A percentile compares a stretch with the other conserved stretches of the same genome.
Evolutionary conservation across 2,329 filamentous ascomycete genomes (phyloP).

Genomic region (Daldinia eschscholtzii): DNA sequence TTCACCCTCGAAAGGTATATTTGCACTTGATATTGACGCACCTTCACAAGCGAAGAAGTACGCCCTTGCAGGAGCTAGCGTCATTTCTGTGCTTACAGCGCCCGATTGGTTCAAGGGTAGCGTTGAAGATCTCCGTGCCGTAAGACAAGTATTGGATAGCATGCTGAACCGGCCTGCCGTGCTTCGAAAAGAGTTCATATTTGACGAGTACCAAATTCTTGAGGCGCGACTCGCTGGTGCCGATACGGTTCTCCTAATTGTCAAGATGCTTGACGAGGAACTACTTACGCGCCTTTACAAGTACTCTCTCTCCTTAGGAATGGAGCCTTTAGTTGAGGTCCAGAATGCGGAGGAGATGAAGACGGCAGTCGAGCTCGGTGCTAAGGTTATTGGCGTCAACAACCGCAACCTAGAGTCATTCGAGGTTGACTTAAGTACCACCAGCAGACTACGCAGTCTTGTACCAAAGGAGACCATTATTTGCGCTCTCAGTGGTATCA

Average conservation of each 20-base stretch:
- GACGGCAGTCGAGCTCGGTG: conserved; percentile 84
- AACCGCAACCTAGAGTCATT: conserved; percentile 97
- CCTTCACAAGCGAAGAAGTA: conserved; percentile 92
- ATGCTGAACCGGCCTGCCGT: conserved; percentile 95
- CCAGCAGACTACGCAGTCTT: conserved; percentile 86
- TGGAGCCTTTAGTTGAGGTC: conserved; percentile 98
- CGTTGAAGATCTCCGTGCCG: conserved; percentile 90
- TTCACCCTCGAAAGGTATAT: conserved; percentile 95
- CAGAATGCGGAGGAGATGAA: conserved; percentile 95
- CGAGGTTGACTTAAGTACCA: conserved; percentile 94
- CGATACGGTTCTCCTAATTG: conserved; percentile 93
- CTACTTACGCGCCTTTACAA: conserved; percentile 83
- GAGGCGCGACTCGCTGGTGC: conserved; percentile 93
- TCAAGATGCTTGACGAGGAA: conserved; percentile 92
- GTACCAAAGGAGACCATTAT: conserved; percentile 89
- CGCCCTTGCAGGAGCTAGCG: conserved; percentile 92
- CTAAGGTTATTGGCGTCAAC: conserved; percentile 96
- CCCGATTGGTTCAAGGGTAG: conserved; percentile 99
- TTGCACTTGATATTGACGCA: conserved; percentile 87
- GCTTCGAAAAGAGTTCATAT: conserved; percentile 95
- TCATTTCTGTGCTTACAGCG: conserved; percentile 98
- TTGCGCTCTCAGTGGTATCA: conserved; percentile 94
- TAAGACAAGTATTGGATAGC: conserved; percentile 87
- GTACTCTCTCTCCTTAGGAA: conserved; percentile 90
- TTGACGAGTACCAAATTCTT: conserved; percentile 97